These are phyloP conservation scores for Eimeria maxima DNA, from an alignment of 169 alveolate species.

Conservation along the genomic window DNA sequence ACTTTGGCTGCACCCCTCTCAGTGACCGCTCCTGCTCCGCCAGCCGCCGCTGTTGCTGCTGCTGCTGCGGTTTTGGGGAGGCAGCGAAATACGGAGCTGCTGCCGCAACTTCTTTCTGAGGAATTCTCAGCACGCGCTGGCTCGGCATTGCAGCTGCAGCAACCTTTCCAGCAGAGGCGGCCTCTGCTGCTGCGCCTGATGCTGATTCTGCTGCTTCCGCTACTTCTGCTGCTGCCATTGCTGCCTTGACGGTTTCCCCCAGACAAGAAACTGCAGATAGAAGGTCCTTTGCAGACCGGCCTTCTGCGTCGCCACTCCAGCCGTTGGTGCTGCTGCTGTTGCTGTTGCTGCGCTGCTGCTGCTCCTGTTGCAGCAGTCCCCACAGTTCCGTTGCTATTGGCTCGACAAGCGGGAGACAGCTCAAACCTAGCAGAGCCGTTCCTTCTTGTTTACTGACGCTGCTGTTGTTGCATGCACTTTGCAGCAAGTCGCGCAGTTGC, in stretches of 20 bases:
- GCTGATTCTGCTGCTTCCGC: slow-evolving; percentile 1
- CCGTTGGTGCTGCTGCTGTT: slow-evolving; percentile 37
- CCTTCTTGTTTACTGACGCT: background rate
- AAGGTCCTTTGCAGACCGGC: slow-evolving; percentile 20
- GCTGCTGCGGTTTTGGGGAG: slow-evolving; percentile 53
- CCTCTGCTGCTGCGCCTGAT: background rate
- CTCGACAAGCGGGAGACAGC: slow-evolving; percentile 43
- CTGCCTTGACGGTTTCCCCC: slow-evolving; percentile 18
- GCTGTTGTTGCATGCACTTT: slow-evolving; percentile 16
- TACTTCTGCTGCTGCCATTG: slow-evolving; percentile 28
- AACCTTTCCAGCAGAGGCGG: background rate
- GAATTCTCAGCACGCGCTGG: slow-evolving; percentile 26
- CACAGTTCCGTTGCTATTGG: slow-evolving; percentile 51
- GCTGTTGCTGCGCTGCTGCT: background rate
- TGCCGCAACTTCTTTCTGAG: slow-evolving; percentile 4
- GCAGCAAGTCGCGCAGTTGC: slow-evolving; percentile 44
- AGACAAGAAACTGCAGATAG: background rate
- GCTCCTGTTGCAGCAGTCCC: slow-evolving; percentile 10
- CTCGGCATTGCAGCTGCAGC: background rate
- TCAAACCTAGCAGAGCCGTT: slow-evolving; percentile 9
- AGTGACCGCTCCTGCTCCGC: background rate
- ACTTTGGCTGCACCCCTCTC: slow-evolving; percentile 13
- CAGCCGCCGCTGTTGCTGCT: slow-evolving; percentile 53
- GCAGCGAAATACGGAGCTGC: slow-evolving; percentile 41
- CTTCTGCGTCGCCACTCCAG: background rate